phyloP scores from a whole-genome alignment of 2,329 filamentous ascomycete genomes.

The Lecanicillium sp. region DNA sequence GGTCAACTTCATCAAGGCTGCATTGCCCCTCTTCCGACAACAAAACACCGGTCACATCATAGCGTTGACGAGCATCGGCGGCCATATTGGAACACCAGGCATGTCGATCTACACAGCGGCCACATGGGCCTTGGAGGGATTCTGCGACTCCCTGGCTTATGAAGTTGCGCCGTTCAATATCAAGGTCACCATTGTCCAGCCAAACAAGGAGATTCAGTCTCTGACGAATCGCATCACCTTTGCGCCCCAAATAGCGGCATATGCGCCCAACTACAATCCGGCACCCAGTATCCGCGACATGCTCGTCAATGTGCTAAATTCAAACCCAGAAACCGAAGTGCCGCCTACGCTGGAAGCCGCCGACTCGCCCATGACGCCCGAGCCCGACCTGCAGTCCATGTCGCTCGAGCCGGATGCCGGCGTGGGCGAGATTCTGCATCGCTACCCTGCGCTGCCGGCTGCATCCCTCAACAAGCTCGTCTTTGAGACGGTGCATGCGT shows the following conservation, averaged over 20 bases:
- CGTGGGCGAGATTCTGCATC: constrained; percentile 47
- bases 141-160: constrained; percentile 91
- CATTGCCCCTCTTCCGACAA: constrained; percentile 70
- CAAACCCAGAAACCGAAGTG: constrained; percentile 59
- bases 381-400: constrained; percentile 23
- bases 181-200: constrained; percentile 92
- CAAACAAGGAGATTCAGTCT: constrained; percentile 84
- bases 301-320: constrained; percentile 70
- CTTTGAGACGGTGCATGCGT: constrained; percentile 82
- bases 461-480: constrained; percentile 68
- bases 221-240: constrained; percentile 83
- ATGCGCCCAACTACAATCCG: constrained; percentile 36
- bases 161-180: constrained; percentile 96
- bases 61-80: constrained; percentile 81
- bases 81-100: constrained; percentile 87
- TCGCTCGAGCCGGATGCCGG: constrained; percentile 29
- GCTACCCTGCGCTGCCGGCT: constrained; percentile 68
- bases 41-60: constrained; percentile 87
- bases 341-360: constrained; percentile 24
- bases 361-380: constrained; percentile 26
- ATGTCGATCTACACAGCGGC: constrained; percentile 87
- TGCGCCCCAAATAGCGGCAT: constrained; percentile 65
- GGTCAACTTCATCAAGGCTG: constrained; percentile 90
- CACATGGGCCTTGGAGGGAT: constrained; percentile 92
- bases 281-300: constrained; percentile 81